A percentile compares a stretch with the other conserved stretches of the same genome.
phyloP scores from a whole-genome alignment of 2,329 filamentous ascomycete genomes.

The Penicillium capsulatum region DNA sequence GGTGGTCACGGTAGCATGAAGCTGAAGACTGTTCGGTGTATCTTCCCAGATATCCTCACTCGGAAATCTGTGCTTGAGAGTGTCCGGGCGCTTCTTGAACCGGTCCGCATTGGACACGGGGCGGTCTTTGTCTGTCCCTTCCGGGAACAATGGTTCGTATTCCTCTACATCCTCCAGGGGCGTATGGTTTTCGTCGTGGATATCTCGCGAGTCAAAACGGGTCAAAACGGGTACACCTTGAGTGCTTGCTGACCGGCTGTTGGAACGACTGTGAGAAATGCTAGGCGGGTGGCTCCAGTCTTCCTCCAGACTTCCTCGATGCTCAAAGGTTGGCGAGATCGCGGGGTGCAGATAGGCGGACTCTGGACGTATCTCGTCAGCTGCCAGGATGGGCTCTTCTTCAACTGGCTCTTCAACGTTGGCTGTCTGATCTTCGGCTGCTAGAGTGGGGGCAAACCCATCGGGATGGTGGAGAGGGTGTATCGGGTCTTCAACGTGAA shows the following conservation, averaged over 20 bases:
- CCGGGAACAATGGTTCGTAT: slow-evolving; percentile 90
- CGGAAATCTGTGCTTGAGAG: slow-evolving; percentile 69
- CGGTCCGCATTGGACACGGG: slow-evolving; percentile 52
- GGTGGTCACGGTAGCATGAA: slow-evolving; percentile 74
- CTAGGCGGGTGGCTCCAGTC: slow-evolving; percentile 52
- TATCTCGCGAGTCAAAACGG: slow-evolving; percentile 54
- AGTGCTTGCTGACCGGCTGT: slow-evolving; percentile 61
- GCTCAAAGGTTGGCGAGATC: slow-evolving; percentile 68
- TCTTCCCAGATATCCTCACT: slow-evolving; percentile 98
- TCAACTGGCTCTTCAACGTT: slow-evolving; percentile 50
- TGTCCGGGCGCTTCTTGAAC: slow-evolving; percentile 51
- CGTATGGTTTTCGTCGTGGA: slow-evolving; percentile 53
- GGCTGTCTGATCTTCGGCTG: slow-evolving; percentile 48
- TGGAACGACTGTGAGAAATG: slow-evolving; percentile 58
- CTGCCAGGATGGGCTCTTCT: slow-evolving; percentile 77
- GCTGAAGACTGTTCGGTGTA: slow-evolving; percentile 76
- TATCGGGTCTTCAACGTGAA: slow-evolving; percentile 71
- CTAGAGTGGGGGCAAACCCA: slow-evolving; percentile 48
- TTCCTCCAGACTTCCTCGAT: slow-evolving; percentile 56
- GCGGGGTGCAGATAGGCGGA: slow-evolving; percentile 71
- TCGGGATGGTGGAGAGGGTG: slow-evolving; percentile 43
- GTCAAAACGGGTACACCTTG: slow-evolving; percentile 54
- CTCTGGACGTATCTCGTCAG: slow-evolving; percentile 73
- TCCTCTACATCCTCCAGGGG: slow-evolving; percentile 85
- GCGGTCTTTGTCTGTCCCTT: slow-evolving; percentile 57